These are phyloP conservation scores for Tetrahymena elliotti DNA, from an alignment of 73 alveolate genomes.

Conservation along the genomic window DNA sequence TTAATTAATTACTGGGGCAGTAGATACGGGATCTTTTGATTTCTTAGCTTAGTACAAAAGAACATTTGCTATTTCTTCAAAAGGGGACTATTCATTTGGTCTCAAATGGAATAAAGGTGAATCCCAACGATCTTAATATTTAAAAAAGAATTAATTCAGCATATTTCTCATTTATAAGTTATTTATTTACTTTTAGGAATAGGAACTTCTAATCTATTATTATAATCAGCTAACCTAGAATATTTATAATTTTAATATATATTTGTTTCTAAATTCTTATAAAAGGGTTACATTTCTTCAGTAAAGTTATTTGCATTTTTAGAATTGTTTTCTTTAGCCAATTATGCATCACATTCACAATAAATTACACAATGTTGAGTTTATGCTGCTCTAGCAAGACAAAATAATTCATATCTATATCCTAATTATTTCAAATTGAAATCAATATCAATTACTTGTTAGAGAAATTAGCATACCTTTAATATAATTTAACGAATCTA, in stretches of 20 bases:
- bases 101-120: conserved; percentile 74
- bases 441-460: too few species aligned
- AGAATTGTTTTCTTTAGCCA: conserved; percentile 21
- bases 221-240: conserved; percentile 65
- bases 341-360: conserved; percentile 57
- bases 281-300: background rate
- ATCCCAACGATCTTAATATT: conserved; percentile 90
- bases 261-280: conserved; percentile 37
- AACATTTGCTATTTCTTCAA: conserved; percentile 71
- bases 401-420: conserved; percentile 87
- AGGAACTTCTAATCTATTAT: conserved; percentile 87
- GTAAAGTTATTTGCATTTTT: background rate
- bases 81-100: conserved; percentile 73
- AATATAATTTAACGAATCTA: conserved; percentile 88
- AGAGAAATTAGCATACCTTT: conserved; percentile 4
- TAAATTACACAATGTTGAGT: conserved; percentile 75
- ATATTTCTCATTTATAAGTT: background rate
- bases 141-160: background rate
- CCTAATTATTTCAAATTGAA: conserved; percentile 34
- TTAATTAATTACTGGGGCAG: conserved; percentile 15
- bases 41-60: conserved; percentile 65
- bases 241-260: conserved; percentile 22
- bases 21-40: conserved; percentile 91
- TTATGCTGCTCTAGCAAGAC: conserved; percentile 82
- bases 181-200: background rate